Base-by-base conservation (phyloP, 2,329 filamentous ascomycete species). In the Venturia pyrina region DNA sequence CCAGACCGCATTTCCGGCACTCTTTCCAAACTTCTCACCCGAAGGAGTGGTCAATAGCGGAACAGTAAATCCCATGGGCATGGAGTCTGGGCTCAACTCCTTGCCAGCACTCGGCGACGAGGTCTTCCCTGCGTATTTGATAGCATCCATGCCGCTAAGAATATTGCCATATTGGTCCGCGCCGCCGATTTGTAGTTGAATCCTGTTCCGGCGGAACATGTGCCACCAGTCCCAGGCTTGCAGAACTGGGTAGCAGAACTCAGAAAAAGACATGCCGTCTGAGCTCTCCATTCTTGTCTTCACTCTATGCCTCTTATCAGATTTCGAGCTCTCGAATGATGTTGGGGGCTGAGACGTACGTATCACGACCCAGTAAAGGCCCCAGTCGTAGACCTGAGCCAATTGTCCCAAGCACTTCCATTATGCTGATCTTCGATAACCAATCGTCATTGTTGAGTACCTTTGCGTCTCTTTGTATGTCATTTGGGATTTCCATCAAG, bases 131-230 rank as follows among this genome's bases (percentile, higher is more conserved):
- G 50, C 63, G 41, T 67, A 82, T 75, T 93, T 93, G 71, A 98
- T 84, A 2, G 89, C 85, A 67, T 97, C 91, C 73, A 95, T 88
- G 62, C 95, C 95, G 15, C 93, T 87, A 37, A 96, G 84, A 69
- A 99, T 98, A 77, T 99, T 99, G 68, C 95, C 95, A 74, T 89
- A 98, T 78, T 99, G 95, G 74, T 99, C 95, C 7, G 92, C 92
- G 48, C 95, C 95, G 66, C 95, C 95, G 64, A 99, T 90, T 77
- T 99, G 92, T 74, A 98, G 84, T 73, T 93, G 88, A 11, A 92
- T 82, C 61, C 83, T 82, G 63, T 82, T 83, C 60, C 15, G 24
- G 13, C 85, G 82, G 77, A 90, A 96, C 78, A 98, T 83, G 70
- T 90, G 83, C 90, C 91, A 98, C 85, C 93, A 99, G 75, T 99